Conservation (phyloP, 768 basidiomycete species). For the Russula ochroleuca region DNA sequence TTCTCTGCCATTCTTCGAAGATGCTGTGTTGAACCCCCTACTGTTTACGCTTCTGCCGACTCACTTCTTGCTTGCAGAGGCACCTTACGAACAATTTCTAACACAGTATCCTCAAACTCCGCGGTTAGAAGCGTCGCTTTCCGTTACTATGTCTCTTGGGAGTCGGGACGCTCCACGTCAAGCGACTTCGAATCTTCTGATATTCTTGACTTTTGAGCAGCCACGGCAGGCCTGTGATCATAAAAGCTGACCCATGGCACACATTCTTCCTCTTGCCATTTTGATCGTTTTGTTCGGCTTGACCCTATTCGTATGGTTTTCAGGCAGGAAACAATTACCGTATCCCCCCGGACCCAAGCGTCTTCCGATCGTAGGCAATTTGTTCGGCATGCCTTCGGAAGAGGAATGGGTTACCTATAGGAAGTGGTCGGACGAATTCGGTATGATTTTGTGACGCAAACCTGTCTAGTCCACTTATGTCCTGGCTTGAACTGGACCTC, state of each 20-base stretch:
- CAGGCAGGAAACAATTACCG: background rate
- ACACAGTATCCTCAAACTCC: too few species aligned
- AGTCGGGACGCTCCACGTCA: background rate
- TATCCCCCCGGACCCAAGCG: slow-evolving; percentile 25
- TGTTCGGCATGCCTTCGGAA: slow-evolving; percentile 23
- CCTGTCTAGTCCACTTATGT: background rate
- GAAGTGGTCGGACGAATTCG: slow-evolving; percentile 23
- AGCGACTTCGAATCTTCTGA: background rate
- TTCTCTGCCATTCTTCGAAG: too few species aligned
- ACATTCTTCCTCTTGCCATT: background rate
- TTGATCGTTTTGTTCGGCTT: background rate
- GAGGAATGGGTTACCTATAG: slow-evolving; percentile 25
- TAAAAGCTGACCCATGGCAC: background rate
- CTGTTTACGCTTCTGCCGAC: too few species aligned
- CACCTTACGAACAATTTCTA: too few species aligned
- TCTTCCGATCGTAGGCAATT: slow-evolving; percentile 28
- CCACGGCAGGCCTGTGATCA: background rate
- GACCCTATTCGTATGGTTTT: background rate
- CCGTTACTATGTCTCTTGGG: background rate
- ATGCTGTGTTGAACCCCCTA: too few species aligned
- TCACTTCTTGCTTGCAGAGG: too few species aligned
- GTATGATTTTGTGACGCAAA: slow-evolving; percentile 17
- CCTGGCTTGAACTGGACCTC: background rate
- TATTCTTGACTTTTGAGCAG: background rate
- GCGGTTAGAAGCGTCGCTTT: background rate